These are phyloP conservation scores for Aspergillus olivimuriae DNA, from an alignment of 495 filamentous ascomycete species.

Conservation along the genomic window DNA sequence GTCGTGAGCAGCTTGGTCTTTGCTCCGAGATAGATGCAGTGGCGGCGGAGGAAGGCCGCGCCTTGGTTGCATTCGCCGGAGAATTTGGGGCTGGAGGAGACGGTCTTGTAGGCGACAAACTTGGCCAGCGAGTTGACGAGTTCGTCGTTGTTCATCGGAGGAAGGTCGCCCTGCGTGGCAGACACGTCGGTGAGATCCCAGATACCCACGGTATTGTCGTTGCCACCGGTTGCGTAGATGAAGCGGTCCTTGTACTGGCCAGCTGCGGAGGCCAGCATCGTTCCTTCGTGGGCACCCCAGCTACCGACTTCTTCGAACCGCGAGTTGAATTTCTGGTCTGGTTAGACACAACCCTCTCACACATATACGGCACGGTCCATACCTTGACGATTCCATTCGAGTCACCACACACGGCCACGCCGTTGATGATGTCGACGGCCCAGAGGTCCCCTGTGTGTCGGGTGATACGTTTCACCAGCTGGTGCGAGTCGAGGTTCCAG, in stretches of 20 bases:
- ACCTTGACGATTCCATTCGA: conserved; percentile 78
- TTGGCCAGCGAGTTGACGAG: conserved; percentile 76
- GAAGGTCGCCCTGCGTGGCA: conserved; percentile 31
- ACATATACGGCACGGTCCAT: conserved; percentile 7
- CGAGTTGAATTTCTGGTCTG: conserved; percentile 68
- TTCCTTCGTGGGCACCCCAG: conserved; percentile 81
- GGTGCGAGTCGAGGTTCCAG: conserved; percentile 93
- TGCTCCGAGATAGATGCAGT: conserved; percentile 88
- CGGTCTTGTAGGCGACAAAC: conserved; percentile 83
- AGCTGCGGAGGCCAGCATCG: conserved; percentile 80
- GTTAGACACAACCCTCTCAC: background rate
- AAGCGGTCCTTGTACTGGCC: conserved; percentile 59
- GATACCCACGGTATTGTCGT: conserved; percentile 79
- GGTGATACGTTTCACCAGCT: conserved; percentile 78
- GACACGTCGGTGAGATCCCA: conserved; percentile 70
- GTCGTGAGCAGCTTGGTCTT: conserved; percentile 79
- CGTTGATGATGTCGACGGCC: conserved; percentile 74
- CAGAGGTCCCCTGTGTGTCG: conserved; percentile 78
- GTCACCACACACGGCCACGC: conserved; percentile 76
- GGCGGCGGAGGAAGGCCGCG: conserved; percentile 77
- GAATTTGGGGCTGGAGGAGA: conserved; percentile 78
- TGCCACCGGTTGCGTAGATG: conserved; percentile 89
- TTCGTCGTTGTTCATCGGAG: conserved; percentile 62
- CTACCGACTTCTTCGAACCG: conserved; percentile 76
- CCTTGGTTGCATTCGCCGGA: conserved; percentile 87